Evolutionary conservation across 768 basidiomycete species (phyloP).

Genomic region (Phlebiopsis flavidoalba): DNA sequence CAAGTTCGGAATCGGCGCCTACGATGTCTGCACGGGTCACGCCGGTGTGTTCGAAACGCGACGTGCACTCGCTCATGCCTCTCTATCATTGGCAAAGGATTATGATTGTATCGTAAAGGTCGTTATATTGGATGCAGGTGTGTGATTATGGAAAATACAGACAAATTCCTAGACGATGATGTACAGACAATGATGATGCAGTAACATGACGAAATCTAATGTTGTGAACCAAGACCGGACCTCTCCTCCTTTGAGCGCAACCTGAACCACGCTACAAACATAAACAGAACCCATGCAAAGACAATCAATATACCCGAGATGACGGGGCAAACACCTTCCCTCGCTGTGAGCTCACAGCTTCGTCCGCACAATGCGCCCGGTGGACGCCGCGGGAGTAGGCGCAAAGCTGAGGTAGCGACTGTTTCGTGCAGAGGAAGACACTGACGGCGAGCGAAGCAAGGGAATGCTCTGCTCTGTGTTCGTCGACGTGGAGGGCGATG

Average conservation of each 20-base stretch:
- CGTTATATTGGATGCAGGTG: not conserved
- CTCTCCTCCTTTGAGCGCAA: constrained; percentile 41
- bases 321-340: constrained; percentile 46
- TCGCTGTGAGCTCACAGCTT: constrained; percentile 28
- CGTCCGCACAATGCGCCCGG: constrained; percentile 15
- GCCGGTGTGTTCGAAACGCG: not conserved
- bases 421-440: constrained; percentile 13
- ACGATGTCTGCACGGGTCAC: not conserved
- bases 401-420: constrained; percentile 16
- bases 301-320: constrained; percentile 39
- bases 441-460: constrained; percentile 16
- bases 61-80: not conserved
- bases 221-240: constrained; percentile 7
- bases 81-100: not conserved
- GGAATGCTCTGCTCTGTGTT: constrained; percentile 18
- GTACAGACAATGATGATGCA: not conserved
- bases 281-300: constrained; percentile 58
- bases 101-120: not conserved
- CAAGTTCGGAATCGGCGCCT: not conserved
- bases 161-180: not conserved
- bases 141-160: not conserved
- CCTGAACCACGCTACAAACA: constrained; percentile 55
- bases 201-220: not conserved
- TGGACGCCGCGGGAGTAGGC: not conserved
- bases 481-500: constrained; percentile 13